phyloP scores from a whole-genome alignment of 164 flowering plant genomes.

The Stephania yunnanensis region DNA sequence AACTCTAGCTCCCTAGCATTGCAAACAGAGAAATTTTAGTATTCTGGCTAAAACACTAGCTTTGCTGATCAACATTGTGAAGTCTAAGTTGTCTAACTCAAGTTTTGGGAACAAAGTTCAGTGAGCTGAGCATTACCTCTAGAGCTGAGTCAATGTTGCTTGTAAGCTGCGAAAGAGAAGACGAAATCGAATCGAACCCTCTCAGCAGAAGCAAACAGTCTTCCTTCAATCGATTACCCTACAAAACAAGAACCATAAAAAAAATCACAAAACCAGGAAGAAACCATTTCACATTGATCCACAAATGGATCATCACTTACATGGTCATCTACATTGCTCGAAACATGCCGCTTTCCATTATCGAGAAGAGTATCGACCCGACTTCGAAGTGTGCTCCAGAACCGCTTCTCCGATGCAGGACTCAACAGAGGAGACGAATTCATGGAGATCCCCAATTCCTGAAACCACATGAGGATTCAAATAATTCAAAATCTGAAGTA shows the following conservation, averaged over 20 bases:
- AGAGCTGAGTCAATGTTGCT: conserved; percentile 61
- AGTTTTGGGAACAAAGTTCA: not conserved
- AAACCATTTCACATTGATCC: not conserved
- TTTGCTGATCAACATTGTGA: not conserved
- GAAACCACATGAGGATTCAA: conserved; percentile 5
- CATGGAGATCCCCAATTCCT: conserved; percentile 31
- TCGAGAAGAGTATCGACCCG: conserved; percentile 61
- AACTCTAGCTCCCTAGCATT: conserved; percentile 65
- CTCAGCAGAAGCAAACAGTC: conserved; percentile 74
- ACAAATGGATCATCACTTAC: conserved; percentile 15
- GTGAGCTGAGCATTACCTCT: conserved; percentile 34
- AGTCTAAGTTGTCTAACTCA: not conserved
- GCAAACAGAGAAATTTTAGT: not conserved
- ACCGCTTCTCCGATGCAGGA: conserved; percentile 60
- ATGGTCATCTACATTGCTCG: not conserved
- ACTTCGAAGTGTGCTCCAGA: conserved; percentile 62
- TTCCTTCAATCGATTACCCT: conserved; percentile 46
- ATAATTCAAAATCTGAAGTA: not conserved
- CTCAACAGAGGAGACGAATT: conserved; percentile 42
- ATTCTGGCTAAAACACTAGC: not conserved
- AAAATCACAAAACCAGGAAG: not conserved
- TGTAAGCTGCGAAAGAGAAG: conserved; percentile 64
- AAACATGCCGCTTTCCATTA: conserved; percentile 20
- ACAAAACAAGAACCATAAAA: not conserved
- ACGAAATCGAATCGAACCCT: conserved; percentile 80